Evolutionary conservation across 345 rosid genomes (phyloP), one percentile per base, ranked within the genome.

Genomic region (Syzygium grande): DNA sequence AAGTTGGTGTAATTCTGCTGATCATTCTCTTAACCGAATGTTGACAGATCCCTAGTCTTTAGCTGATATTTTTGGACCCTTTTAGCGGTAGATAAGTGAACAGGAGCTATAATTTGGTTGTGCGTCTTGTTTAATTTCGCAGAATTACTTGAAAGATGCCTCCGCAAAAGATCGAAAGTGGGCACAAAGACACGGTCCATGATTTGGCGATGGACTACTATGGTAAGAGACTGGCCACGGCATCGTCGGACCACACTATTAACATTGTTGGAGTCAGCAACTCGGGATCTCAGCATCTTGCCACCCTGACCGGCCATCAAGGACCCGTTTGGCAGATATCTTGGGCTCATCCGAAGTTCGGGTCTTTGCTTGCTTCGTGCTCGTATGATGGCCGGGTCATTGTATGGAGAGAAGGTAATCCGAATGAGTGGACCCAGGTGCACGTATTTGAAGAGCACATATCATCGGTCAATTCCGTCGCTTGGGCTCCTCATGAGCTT

Each of bases 121-220:
- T 4, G 43, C 34, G 19, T 19, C 38, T 68, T 8, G 11, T 68
- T 68, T 68, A 2, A 68, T 68, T 68, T 68, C 11, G 11, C 12
- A 68, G 79, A 16, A 16, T 65, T 68, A 34, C 23, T 68, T 68
- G 43, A 52, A 86, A 34, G 86, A 91, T 91, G 92, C 92, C 92
- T 55, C 43, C 87, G 0, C 93, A 89, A 49, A 90, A 88, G 90
- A 88, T 91, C 85, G 91, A 91, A 84, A 87, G 89, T 10, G 91
- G 92, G 6, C 93, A 91, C 79, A 88, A 91, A 53, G 92, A 91
- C 87, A 86, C 90, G 3, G 89, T 91, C 80, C 93, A 90, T 52
- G 93, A 90, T 49, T 89, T 91, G 80, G 89, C 88, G 5, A 91
- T 91, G 93, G 93, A 91, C 83, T 91, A 87, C 87, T 91, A 88